Evolutionary conservation across 495 filamentous ascomycete genomes (phyloP).

Genomic region (Corynascus novoguineensis): DNA sequence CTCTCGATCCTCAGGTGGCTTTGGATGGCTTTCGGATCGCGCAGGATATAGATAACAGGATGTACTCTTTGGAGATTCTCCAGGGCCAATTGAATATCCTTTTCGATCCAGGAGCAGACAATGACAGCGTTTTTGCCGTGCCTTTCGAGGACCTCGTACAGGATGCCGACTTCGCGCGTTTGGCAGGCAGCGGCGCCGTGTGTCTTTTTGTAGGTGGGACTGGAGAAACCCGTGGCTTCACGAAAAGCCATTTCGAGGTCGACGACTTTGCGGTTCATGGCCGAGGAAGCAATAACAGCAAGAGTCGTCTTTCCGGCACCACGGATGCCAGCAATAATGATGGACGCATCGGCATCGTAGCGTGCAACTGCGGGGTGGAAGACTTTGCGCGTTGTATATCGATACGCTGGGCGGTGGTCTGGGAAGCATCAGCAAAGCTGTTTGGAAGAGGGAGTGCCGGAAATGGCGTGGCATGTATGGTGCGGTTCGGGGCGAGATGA

Average conservation of each 20-base stretch:
- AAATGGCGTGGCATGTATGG: background rate
- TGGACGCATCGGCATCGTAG: conserved; percentile 55
- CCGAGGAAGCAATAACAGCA: conserved; percentile 60
- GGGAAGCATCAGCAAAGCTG: background rate
- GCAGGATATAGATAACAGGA: conserved; percentile 61
- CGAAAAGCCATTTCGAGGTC: conserved; percentile 60
- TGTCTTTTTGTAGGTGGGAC: conserved; percentile 52
- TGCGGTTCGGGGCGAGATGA: background rate
- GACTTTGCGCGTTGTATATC: conserved; percentile 8
- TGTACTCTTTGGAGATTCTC: conserved; percentile 51
- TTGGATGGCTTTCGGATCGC: conserved; percentile 58
- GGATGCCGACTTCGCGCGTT: conserved; percentile 48
- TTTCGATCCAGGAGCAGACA: conserved; percentile 55
- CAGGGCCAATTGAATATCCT: conserved; percentile 49
- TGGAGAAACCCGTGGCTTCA: conserved; percentile 52
- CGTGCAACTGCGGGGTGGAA: background rate
- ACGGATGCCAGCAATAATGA: conserved; percentile 63
- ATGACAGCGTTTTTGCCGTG: conserved; percentile 57
- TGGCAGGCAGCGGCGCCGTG: conserved; percentile 53
- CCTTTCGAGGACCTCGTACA: conserved; percentile 56
- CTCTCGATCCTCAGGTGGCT: conserved; percentile 51
- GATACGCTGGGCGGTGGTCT: conserved; percentile 14
- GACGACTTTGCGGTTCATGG: conserved; percentile 56
- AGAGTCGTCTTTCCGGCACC: conserved; percentile 68
- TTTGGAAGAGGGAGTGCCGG: background rate